phyloP scores from a whole-genome alignment of 2,329 filamentous ascomycete species.

The Stachybotrys echinatus region DNA sequence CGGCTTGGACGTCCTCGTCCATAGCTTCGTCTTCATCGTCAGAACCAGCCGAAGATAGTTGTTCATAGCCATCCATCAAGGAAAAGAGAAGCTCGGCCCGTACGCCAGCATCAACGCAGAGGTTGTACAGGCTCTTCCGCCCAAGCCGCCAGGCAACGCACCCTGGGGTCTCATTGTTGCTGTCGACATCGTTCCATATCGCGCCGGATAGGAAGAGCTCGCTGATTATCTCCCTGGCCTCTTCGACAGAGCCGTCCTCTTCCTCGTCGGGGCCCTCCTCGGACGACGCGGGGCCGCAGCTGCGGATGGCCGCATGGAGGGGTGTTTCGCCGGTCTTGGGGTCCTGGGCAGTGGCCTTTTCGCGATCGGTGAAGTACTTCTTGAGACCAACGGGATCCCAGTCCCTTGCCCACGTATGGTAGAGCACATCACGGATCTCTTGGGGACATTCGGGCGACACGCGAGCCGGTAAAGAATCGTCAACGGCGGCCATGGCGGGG shows the following conservation, averaged over 20 bases:
- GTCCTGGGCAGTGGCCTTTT: conserved; percentile 71
- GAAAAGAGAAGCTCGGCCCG: conserved; percentile 83
- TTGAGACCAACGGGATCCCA: conserved; percentile 53
- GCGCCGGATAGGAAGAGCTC: conserved; percentile 82
- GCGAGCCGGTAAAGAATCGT: conserved; percentile 48
- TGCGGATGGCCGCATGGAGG: conserved; percentile 84
- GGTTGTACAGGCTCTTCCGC: conserved; percentile 65
- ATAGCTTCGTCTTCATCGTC: conserved; percentile 39
- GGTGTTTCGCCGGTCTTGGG: conserved; percentile 80
- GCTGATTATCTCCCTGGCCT: conserved; percentile 62
- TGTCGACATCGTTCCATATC: conserved; percentile 95
- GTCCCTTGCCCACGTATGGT: conserved; percentile 56
- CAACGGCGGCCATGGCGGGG: conserved; percentile 27
- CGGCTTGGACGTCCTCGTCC: conserved; percentile 27
- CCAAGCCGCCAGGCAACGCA: conserved; percentile 74
- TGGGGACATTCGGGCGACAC: conserved; percentile 49
- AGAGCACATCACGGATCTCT: conserved; percentile 44
- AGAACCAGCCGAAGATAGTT: conserved; percentile 51
- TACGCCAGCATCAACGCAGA: conserved; percentile 86
- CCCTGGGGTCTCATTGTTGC: conserved; percentile 82
- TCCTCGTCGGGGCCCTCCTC: conserved; percentile 20
- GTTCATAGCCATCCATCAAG: conserved; percentile 76
- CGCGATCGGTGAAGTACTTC: conserved; percentile 60
- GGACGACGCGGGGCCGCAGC: conserved; percentile 46
- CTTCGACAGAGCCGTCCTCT: conserved; percentile 43